These are phyloP conservation scores for Aspergillus neoniger DNA, from an alignment of 2,329 filamentous ascomycete species.

Conservation along the genomic window DNA sequence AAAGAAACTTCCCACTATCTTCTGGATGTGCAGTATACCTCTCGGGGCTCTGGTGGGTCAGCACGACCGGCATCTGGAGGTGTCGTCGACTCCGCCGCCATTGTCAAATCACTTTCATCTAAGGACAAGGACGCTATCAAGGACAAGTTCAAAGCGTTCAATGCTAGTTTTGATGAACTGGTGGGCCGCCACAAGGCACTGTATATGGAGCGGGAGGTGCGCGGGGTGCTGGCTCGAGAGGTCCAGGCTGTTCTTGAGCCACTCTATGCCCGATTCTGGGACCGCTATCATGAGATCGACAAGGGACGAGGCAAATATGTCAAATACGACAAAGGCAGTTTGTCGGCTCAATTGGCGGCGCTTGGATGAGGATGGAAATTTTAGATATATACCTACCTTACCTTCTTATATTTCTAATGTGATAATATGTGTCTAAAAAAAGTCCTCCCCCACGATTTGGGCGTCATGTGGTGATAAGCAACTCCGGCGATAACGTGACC, in stretches of 20 bases:
- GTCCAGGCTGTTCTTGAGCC: conserved; percentile 91
- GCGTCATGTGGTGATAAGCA: conserved; percentile 28
- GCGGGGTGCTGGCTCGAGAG: conserved; percentile 75
- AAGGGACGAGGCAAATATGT: conserved; percentile 98
- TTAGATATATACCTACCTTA: not conserved
- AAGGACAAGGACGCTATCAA: conserved; percentile 98
- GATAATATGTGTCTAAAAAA: not conserved
- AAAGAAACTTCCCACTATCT: conserved; percentile 82
- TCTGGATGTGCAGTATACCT: conserved; percentile 90
- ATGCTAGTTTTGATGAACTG: conserved; percentile 85
- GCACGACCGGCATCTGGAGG: conserved; percentile 70
- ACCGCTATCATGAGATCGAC: conserved; percentile 95
- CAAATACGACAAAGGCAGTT: conserved; percentile 87
- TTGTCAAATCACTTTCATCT: conserved; percentile 78
- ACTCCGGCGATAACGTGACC: conserved; percentile 39
- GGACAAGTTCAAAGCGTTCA: conserved; percentile 92
- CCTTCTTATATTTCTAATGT: conserved; percentile 3
- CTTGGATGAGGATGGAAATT: conserved; percentile 31
- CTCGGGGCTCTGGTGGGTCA: conserved; percentile 53
- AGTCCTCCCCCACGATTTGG: not conserved
- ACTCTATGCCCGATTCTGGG: conserved; percentile 92
- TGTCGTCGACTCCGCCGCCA: conserved; percentile 72
- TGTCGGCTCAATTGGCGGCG: conserved; percentile 63
- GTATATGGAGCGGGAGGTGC: conserved; percentile 88
- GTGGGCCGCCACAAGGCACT: conserved; percentile 78